Evolutionary conservation across 176 grass and related monocot genomes (phyloP).

Genomic region (Elymus sibiricus): DNA sequence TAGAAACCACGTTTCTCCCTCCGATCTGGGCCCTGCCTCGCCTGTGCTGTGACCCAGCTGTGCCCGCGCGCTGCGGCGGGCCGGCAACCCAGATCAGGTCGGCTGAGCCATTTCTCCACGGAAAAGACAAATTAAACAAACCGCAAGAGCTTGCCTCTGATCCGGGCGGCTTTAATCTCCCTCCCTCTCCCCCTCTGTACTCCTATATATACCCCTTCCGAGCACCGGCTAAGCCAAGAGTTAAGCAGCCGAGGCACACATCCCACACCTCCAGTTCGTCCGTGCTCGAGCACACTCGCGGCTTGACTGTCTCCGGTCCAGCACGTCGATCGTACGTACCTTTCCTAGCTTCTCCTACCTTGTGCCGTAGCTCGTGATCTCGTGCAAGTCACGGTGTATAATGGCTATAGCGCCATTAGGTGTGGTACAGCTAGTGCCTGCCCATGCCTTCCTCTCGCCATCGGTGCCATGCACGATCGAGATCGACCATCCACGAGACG

Average conservation of each 20-base stretch:
- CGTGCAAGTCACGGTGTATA: not conserved
- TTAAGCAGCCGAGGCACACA: not conserved
- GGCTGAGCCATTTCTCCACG: not conserved
- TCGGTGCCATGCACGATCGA: not conserved
- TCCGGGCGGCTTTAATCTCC: not conserved
- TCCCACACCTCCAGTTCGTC: not conserved
- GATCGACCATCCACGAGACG: not conserved
- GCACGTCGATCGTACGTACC: not conserved
- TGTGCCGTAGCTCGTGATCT: not conserved
- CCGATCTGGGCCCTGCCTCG: not conserved
- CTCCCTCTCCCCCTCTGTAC: not conserved
- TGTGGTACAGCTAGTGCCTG: not conserved
- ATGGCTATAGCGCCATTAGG: not conserved
- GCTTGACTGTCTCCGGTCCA: not conserved
- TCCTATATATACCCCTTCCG: conserved; percentile 21
- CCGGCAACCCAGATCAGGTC: not conserved
- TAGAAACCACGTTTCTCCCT: conserved; percentile 35
- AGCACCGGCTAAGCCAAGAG: not conserved
- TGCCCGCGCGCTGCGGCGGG: not conserved
- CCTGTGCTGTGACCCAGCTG: conserved; percentile 6
- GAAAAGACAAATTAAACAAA: not conserved
- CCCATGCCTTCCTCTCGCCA: conserved; percentile 21
- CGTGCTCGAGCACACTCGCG: not conserved
- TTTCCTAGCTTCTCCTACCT: not conserved
- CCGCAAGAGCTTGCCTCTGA: not conserved